Evolutionary conservation across 208 protist species (phyloP).

Genomic region (Trypanosoma cruzi): DNA sequence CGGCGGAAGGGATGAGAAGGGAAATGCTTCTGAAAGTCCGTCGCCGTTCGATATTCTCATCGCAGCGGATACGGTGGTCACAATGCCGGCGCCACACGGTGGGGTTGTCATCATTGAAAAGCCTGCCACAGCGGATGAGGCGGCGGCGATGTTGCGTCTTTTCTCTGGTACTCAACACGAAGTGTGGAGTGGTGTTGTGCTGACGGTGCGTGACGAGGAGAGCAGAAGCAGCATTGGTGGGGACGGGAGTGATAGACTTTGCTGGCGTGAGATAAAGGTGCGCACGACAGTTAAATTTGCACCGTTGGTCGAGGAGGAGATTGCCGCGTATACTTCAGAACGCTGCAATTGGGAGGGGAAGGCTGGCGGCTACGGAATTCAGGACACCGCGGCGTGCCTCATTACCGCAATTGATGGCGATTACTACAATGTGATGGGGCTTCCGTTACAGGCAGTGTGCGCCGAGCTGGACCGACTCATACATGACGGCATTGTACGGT

Average conservation of each 20-base stretch:
- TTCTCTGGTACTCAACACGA: slow-evolving; percentile 35
- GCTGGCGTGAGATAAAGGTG: slow-evolving; percentile 23
- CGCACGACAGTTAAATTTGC: slow-evolving; percentile 35
- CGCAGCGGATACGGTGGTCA: slow-evolving; percentile 41
- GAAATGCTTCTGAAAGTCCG: neutral
- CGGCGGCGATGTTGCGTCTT: slow-evolving; percentile 29
- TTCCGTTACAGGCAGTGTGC: slow-evolving; percentile 34
- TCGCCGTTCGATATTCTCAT: slow-evolving; percentile 39
- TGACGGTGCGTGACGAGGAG: slow-evolving; percentile 18
- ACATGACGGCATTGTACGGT: slow-evolving; percentile 12
- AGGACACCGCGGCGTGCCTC: slow-evolving; percentile 38
- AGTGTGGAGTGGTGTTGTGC: slow-evolving; percentile 38
- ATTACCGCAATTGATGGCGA: slow-evolving; percentile 42
- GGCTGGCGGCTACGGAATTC: slow-evolving; percentile 48
- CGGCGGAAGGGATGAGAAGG: neutral
- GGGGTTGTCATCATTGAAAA: slow-evolving; percentile 41
- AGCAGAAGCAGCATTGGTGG: neutral
- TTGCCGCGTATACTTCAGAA: slow-evolving; percentile 34
- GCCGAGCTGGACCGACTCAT: slow-evolving; percentile 30
- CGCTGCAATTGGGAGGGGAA: slow-evolving; percentile 36
- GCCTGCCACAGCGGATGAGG: slow-evolving; percentile 26
- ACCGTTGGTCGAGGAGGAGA: slow-evolving; percentile 27
- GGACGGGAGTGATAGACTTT: neutral
- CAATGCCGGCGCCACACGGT: slow-evolving; percentile 8
- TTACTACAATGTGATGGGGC: slow-evolving; percentile 52